Evolutionary conservation across 1,139 yeast genomes (phyloP), one percentile per base, ranked within the genome.

Genomic region (Geotrichum reessii): DNA sequence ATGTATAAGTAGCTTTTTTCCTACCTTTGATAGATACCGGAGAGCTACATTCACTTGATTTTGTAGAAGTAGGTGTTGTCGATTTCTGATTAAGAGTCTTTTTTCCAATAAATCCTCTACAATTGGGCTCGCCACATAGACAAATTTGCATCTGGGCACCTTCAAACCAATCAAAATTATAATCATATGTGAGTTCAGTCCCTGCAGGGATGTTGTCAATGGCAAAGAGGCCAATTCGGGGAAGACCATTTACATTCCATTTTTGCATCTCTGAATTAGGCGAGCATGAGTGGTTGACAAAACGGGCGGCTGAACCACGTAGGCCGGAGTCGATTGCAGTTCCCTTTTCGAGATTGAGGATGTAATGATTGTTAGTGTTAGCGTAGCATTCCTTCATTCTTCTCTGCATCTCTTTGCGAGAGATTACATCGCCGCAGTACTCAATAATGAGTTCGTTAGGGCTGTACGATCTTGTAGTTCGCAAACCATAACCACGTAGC

Each of bases 231-330:
- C 78, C 79, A 28, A 76, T 71, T 55, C 77, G 63, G 2, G 79
- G 79, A 25, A 69, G 67, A 1, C 72, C 74, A 52, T 73, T 65
- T 27, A 76, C 77, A 42, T 63, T 67, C 80, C 80, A 77, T 59
- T 74, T 74, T 63, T 76, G 77, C 73, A 77, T 74, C 53, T 70
- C 74, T 25, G 74, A 65, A 60, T 76, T 76, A 40, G 80, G 79
- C 50, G 67, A 64, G 64, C 80, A 77, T 1, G 79, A 76, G 59
- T 77, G 80, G 62, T 76, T 77, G 6, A 73, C 78, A 64, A 74
- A 77, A 50, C 78, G 64, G 0, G 80, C 79, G 3, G 72, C 74
- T 0, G 78, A 75, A 1, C 80, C 80, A 33, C 73, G 65, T 31
- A 63, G 65, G 11, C 76, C 76, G 21, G 75, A 70, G 63, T 77